These are phyloP conservation scores for Corinectria fuckeliana DNA, from an alignment of 2,329 filamentous ascomycete genomes.

Conservation along the genomic window DNA sequence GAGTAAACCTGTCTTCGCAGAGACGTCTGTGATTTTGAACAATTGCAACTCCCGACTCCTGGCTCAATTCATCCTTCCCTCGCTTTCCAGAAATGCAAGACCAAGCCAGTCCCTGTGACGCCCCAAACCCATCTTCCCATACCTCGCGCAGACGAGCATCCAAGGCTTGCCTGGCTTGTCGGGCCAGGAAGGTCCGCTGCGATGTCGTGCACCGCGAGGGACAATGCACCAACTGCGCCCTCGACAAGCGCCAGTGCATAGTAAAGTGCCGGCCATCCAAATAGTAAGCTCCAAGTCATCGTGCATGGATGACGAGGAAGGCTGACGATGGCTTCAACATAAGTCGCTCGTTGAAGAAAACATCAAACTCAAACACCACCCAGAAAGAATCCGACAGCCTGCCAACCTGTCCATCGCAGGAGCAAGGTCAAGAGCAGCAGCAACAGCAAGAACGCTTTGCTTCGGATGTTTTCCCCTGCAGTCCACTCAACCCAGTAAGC, in stretches of 20 bases:
- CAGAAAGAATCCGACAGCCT: background rate
- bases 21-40: background rate
- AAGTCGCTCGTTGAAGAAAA: slow-evolving; percentile 6
- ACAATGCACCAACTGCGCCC: slow-evolving; percentile 21
- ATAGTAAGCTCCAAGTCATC: slow-evolving; percentile 8
- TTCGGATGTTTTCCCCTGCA: background rate
- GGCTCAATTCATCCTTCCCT: background rate
- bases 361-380: background rate
- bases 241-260: slow-evolving; percentile 20
- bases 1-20: too few species aligned
- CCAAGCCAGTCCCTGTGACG: background rate
- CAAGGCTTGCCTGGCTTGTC: slow-evolving; percentile 21
- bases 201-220: slow-evolving; percentile 19
- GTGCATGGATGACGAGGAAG: background rate
- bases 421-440: background rate
- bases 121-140: background rate
- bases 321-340: background rate
- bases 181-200: slow-evolving; percentile 19
- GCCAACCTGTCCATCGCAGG: background rate
- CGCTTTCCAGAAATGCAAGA: background rate
- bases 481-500: background rate
- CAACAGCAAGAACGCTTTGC: background rate
- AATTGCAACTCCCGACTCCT: background rate
- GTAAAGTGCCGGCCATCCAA: slow-evolving; percentile 16
- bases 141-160: slow-evolving; percentile 14